phyloP scores from a whole-genome alignment of 805 yeast species.

The Sporopachydermia lactativora region DNA sequence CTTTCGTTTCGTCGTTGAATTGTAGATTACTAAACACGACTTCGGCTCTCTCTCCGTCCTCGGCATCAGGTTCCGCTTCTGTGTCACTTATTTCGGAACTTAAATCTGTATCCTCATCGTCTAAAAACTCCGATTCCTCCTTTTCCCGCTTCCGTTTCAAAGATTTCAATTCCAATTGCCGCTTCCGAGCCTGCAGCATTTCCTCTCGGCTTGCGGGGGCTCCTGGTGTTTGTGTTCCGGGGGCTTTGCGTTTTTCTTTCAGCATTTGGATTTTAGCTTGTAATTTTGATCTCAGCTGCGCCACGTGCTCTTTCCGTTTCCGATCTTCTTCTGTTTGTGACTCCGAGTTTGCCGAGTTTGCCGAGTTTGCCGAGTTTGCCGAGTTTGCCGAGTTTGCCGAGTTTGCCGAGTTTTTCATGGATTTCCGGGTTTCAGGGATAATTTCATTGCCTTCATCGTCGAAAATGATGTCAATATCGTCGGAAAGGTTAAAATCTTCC shows the following conservation, averaged over 20 bases:
- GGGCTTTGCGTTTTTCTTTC: conserved; percentile 80
- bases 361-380: conserved; percentile 12
- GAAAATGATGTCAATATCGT: conserved; percentile 32
- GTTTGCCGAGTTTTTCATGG: conserved; percentile 13
- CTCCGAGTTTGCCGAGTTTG: conserved; percentile 14
- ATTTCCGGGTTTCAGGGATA: conserved; percentile 11
- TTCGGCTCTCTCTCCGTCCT: conserved; percentile 17
- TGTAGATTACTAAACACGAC: conserved; percentile 72
- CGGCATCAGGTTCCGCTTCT: conserved; percentile 22
- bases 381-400: no score
- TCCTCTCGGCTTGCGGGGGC: conserved; percentile 81
- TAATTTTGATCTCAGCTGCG: conserved; percentile 63
- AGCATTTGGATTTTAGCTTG: conserved; percentile 56
- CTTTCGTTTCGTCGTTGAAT: conserved; percentile 69
- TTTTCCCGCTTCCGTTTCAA: conserved; percentile 26
- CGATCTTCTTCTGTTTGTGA: conserved; percentile 32
- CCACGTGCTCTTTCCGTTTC: conserved; percentile 39
- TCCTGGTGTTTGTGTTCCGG: conserved; percentile 68
- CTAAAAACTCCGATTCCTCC: conserved; percentile 26
- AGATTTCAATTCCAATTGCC: conserved; percentile 28
- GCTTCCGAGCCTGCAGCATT: conserved; percentile 48
- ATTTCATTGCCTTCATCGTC: conserved; percentile 58
- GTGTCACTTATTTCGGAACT: conserved; percentile 13
- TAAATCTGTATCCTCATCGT: conserved; percentile 18
- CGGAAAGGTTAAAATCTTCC: conserved; percentile 8